Conservation (phyloP, 768 basidiomycete species). For the Melanogaster broomeanus region DNA sequence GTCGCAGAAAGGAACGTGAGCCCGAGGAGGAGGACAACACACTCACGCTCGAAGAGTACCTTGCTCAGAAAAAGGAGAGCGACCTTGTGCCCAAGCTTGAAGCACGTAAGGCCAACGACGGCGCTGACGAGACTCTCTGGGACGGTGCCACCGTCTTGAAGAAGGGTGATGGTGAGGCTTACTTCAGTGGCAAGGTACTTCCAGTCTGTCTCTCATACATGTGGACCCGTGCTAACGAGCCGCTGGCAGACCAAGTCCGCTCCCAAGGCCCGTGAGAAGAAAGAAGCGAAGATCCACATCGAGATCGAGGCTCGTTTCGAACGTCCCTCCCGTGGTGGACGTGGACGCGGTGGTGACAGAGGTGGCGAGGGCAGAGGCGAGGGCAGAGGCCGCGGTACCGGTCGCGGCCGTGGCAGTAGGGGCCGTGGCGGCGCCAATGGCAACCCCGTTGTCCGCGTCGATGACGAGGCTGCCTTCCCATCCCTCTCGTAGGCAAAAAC, state of each 20-base stretch:
- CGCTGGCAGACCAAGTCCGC: constrained; percentile 56
- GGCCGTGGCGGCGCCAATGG: constrained; percentile 47
- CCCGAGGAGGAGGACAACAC: constrained; percentile 91
- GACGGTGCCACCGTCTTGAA: constrained; percentile 67
- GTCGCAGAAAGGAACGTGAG: constrained; percentile 54
- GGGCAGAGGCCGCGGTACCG: constrained; percentile 47
- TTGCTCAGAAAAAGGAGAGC: constrained; percentile 67
- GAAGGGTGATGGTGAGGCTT: constrained; percentile 69
- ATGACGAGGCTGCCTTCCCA: constrained; percentile 87
- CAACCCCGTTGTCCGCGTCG: constrained; percentile 58
- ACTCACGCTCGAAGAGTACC: constrained; percentile 91
- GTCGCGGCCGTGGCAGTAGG: constrained; percentile 43
- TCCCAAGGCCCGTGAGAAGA: constrained; percentile 71
- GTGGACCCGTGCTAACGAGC: background rate
- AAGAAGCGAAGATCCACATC: constrained; percentile 89
- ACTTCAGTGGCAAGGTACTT: constrained; percentile 89
- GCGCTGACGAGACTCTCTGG: constrained; percentile 67
- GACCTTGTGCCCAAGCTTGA: constrained; percentile 77
- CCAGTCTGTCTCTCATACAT: constrained; percentile 2
- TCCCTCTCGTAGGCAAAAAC: constrained; percentile 58
- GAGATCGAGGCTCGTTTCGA: constrained; percentile 92
- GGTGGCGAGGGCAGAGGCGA: constrained; percentile 53
- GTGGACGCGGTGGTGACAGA: constrained; percentile 49
- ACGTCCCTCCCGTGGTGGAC: constrained; percentile 70
- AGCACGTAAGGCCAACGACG: constrained; percentile 75